Base-by-base conservation (phyloP, 768 basidiomycete genomes). In the Pleurotus ostreatus region DNA sequence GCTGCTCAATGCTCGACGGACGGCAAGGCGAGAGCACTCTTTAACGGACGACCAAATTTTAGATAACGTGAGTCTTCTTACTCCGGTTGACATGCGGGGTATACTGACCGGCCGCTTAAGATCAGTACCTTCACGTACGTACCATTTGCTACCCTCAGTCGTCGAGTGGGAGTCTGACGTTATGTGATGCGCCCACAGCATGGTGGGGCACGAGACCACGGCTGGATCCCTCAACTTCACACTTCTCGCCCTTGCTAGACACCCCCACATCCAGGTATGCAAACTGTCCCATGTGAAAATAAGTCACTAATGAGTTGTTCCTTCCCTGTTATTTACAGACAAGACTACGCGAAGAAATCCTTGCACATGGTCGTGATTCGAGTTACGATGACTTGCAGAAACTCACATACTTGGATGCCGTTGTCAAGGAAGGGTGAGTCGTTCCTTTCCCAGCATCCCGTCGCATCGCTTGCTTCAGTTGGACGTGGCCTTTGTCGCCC, bases 201-300 rank as follows among this genome's bases (percentile, higher is more conserved):
- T 76, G 65, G 74, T 69, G 18, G 75, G 76, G 34, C 73, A 75
- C 63, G 76, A 78, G 60, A 77, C 77, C 2, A 75, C 74, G 12
- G 66, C 72, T 3, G 66, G 64, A 49, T 67, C 71, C 46, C 55
- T 76, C 37, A 62, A 58, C 43, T 75, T 73, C 62, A 70, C 73
- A 3, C 60, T 80, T 6, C 68, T 69, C 55, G 69, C 73, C 59
- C 66, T 78, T 13, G 74, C 77, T 6, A 65, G 66, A 22, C 57
- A 74, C 46, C 72, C 71, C 1, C 69, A 67, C 7, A 57, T 70
- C 41, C 78, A 69, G 55, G 63, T 66, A 38, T 13, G 51, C 40
- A 13, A 34, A 52, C 34, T 20, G 26, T 9, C 30, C 25, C 11
- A 38, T 45, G 11, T 34, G 20, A 13, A 6, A 16, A 9, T 23